Evolutionary conservation across 1,139 yeast genomes (phyloP).

Genomic region (Taiozyma sp.): DNA sequence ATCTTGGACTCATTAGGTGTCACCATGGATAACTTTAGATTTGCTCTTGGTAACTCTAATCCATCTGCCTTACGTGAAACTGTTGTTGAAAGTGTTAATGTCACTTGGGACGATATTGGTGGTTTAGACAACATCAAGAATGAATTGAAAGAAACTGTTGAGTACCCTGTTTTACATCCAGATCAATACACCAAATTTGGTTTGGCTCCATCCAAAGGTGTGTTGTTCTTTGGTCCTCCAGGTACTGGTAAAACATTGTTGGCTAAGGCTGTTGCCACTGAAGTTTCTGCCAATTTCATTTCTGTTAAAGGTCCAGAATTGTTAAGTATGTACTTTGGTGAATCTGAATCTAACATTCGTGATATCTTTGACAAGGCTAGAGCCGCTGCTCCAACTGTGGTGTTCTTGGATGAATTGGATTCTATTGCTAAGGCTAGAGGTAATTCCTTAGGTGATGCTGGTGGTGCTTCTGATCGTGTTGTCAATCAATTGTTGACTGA

Average conservation of each 20-base stretch:
- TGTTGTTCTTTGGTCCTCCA: slow-evolving; percentile 97
- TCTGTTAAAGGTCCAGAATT: slow-evolving; percentile 97
- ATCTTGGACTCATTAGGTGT: slow-evolving; percentile 95
- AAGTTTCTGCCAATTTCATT: slow-evolving; percentile 93
- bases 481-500: slow-evolving; percentile 97
- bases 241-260: slow-evolving; percentile 98
- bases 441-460: slow-evolving; percentile 88
- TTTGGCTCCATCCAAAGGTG: slow-evolving; percentile 96
- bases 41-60: slow-evolving; percentile 95
- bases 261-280: slow-evolving; percentile 98
- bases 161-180: slow-evolving; percentile 97
- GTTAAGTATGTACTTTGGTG: slow-evolving; percentile 99
- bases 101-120: slow-evolving; percentile 91
- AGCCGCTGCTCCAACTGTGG: slow-evolving; percentile 99
- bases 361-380: slow-evolving; percentile 98
- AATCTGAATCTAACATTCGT: slow-evolving; percentile 94
- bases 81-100: slow-evolving; percentile 96
- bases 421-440: slow-evolving; percentile 98
- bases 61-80: slow-evolving; percentile 99
- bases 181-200: slow-evolving; percentile 98
- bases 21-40: slow-evolving; percentile 97
- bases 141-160: slow-evolving; percentile 97
- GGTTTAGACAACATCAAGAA: slow-evolving; percentile 85
- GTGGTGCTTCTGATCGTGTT: slow-evolving; percentile 98
- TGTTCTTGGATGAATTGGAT: slow-evolving; percentile 94